These are phyloP conservation scores for Penicillium malachiteum DNA, from an alignment of 495 filamentous ascomycete species.

Conservation along the genomic window DNA sequence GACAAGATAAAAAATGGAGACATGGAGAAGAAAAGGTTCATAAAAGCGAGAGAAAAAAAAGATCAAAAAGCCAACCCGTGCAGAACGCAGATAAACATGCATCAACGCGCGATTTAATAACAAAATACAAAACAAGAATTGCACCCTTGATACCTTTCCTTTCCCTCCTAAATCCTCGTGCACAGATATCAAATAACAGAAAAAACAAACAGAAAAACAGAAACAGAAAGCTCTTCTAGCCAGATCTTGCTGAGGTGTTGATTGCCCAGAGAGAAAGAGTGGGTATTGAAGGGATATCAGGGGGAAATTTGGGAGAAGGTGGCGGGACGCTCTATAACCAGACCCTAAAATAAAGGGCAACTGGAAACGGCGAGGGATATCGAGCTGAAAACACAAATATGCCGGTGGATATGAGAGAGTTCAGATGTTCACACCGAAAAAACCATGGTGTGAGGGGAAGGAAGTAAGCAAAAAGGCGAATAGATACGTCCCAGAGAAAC, in stretches of 20 bases:
- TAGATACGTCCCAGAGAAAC: conserved; percentile 3
- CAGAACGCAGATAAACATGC: conserved; percentile 16
- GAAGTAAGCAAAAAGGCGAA: background rate
- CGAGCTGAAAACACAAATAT: conserved; percentile 7
- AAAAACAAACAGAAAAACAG: background rate
- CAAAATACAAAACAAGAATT: background rate
- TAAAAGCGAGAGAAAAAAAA: conserved; percentile 4
- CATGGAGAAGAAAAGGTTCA: background rate
- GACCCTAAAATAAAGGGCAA: conserved; percentile 2
- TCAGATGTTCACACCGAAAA: conserved; percentile 2
- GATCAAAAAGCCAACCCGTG: conserved; percentile 17
- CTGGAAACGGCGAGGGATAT: conserved; percentile 23
- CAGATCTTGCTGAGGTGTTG: conserved; percentile 18
- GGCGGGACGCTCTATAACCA: conserved; percentile 20
- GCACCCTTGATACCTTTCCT: background rate
- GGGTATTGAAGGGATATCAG: background rate
- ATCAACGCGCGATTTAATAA: conserved; percentile 13
- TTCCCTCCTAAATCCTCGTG: conserved; percentile 7
- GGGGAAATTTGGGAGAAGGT: background rate
- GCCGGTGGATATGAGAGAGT: background rate
- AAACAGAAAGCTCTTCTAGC: conserved; percentile 18
- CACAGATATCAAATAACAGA: conserved; percentile 4
- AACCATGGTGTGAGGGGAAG: conserved; percentile 1
- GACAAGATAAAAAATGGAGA: background rate
- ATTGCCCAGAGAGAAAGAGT: conserved; percentile 11